A percentile compares a stretch with the other conserved stretches of the same genome.
Conservation (phyloP, 495 filamentous ascomycete species). For the Neurospora sp. region DNA sequence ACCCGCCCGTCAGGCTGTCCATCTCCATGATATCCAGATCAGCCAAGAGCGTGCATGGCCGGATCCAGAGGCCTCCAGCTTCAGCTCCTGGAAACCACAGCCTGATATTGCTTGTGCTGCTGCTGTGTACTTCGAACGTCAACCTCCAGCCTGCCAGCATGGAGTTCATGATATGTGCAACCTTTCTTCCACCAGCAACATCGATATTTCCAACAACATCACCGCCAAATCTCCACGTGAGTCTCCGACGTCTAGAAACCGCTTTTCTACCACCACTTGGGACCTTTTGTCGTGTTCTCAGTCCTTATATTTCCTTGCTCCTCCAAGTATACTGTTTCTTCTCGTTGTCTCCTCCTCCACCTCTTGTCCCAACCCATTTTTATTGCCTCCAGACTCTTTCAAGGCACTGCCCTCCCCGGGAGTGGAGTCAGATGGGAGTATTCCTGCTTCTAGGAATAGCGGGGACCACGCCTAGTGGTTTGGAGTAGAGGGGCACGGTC, state of each 20-base stretch:
- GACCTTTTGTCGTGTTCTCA: not conserved
- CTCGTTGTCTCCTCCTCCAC: not conserved
- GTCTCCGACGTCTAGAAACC: not conserved
- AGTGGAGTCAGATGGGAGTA: not conserved
- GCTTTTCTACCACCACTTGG: not conserved
- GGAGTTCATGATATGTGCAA: not conserved
- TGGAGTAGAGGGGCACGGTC: not conserved
- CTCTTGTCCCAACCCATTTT: not conserved
- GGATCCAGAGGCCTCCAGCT: not conserved
- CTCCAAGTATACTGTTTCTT: not conserved
- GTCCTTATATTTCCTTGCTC: not conserved
- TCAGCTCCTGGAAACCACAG: not conserved
- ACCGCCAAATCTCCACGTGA: not conserved
- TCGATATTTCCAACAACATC: not conserved
- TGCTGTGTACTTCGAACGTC: no score
- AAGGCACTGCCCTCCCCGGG: not conserved
- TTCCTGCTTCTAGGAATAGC: not conserved
- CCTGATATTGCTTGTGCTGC: not conserved
- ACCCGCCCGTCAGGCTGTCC: not conserved
- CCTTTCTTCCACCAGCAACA: not conserved
- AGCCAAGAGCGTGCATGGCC: not conserved
- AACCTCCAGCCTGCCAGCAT: no score
- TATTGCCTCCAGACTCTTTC: not conserved
- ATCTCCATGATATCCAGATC: not conserved
- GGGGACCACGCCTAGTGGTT: not conserved